Conservation (phyloP, 805 yeast species). For the Priceomyces castillae region DNA sequence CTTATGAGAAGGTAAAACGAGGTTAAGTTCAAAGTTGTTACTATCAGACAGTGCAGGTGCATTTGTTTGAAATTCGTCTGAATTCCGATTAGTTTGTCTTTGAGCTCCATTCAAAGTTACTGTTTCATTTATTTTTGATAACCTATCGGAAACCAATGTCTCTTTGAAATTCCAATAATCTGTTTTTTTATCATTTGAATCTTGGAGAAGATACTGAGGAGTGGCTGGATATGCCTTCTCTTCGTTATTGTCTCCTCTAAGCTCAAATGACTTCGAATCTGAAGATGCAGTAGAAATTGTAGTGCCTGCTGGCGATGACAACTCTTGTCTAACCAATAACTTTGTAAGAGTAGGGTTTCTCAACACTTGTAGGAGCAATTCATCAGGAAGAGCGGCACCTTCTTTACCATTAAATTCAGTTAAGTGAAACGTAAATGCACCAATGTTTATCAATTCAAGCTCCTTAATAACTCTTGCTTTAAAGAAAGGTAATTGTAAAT, state of each 20-base stretch:
- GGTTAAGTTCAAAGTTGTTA: background rate
- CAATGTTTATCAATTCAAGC: constrained; percentile 34
- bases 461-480: constrained; percentile 39
- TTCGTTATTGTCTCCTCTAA: constrained; percentile 38
- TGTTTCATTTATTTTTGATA: constrained; percentile 15
- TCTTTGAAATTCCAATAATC: constrained; percentile 64
- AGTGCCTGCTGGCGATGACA: constrained; percentile 30
- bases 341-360: constrained; percentile 30
- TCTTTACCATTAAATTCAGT: constrained; percentile 65
- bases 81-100: background rate
- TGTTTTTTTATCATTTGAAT: constrained; percentile 33
- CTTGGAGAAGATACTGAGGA: constrained; percentile 62
- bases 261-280: constrained; percentile 53
- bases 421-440: constrained; percentile 46
- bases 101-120: background rate
- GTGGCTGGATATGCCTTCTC: constrained; percentile 56
- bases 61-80: background rate
- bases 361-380: constrained; percentile 37
- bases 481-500: constrained; percentile 28
- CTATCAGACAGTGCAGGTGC: background rate
- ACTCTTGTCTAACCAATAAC: constrained; percentile 32
- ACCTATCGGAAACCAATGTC: constrained; percentile 10
- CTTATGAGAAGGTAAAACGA: background rate
- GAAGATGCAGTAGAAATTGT: constrained; percentile 51
- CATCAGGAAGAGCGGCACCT: constrained; percentile 57